Evolutionary conservation across 164 flowering plant genomes (phyloP), one percentile per base, ranked within the genome.

Genomic region (Vitis labrusca): DNA sequence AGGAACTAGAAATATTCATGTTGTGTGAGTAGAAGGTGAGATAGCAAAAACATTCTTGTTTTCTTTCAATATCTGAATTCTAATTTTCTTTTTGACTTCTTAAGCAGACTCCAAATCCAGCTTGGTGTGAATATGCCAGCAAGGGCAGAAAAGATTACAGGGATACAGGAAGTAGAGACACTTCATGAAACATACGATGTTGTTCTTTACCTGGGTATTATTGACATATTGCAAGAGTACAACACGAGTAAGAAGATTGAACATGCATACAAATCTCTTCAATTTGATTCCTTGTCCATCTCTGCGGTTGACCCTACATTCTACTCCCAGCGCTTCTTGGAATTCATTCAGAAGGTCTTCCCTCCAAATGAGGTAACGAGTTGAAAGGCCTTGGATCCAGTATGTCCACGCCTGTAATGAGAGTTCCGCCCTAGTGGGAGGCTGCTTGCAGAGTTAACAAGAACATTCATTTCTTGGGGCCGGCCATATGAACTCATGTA

Each of bases 101-200:
- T 64, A 37, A 67, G 64, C 94, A 93, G 99, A 71, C 85, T 95
- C 17, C 99, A 93, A 71, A 93, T 95, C 78, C 99, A 93, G 80
- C 93, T 93, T 30, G 99, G 99, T n/a, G 98, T 96, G 66, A 96
- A 93, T 84, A 89, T 96, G 99, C 98, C 99, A 59, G 93, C 99
- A 23, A 81, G 97, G 72, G 99, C 99, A 50, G 98, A 96, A 82
- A 87, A 63, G 66, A 84, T 82, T 37, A 85, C 85, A 7, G 85
- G 79, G 49, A 74, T 83, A 52, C 80, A 84, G 59, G 84, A 79
- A 57, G 58, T 74, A 44, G 75, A 80, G 72, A 74, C 79, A 77
- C 87, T 93, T 50, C 89, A 87, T 58, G 88, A 85, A 69, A 88
- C 73, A 19, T 88, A 86, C 19, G 99, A 96, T 72, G 98, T 92